Conservation (phyloP, 495 filamentous ascomycete genomes). For the Achaetomiella virescens region DNA sequence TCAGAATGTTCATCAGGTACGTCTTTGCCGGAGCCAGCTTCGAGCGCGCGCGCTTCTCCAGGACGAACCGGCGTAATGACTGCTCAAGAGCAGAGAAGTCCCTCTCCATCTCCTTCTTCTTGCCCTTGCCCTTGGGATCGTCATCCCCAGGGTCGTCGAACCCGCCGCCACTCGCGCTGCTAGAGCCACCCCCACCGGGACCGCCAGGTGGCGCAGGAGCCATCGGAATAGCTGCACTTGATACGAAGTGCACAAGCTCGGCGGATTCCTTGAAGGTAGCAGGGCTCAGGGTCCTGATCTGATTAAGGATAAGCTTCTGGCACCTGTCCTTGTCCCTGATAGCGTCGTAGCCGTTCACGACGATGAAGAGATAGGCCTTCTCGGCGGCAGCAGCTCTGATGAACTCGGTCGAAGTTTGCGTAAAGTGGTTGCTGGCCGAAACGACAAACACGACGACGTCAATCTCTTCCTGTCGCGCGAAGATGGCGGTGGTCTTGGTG, state of each 20-base stretch:
- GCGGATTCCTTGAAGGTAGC: conserved; percentile 86
- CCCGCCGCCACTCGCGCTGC: conserved; percentile 50
- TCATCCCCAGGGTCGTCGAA: conserved; percentile 54
- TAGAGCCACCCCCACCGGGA: conserved; percentile 54
- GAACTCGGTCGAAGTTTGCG: conserved; percentile 90
- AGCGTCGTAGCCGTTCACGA: conserved; percentile 94
- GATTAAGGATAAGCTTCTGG: conserved; percentile 85
- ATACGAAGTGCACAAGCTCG: conserved; percentile 95
- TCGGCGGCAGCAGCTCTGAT: conserved; percentile 92
- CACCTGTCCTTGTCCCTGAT: conserved; percentile 79
- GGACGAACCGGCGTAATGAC: conserved; percentile 84
- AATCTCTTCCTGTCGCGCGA: conserved; percentile 95
- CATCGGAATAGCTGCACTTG: conserved; percentile 85
- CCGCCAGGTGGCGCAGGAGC: conserved; percentile 48
- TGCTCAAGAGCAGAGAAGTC: conserved; percentile 88
- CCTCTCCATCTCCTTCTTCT: conserved; percentile 76
- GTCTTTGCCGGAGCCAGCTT: conserved; percentile 95
- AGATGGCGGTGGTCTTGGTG: conserved; percentile 92
- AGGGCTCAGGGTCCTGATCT: conserved; percentile 77
- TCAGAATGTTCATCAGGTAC: conserved; percentile 88
- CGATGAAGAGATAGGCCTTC: conserved; percentile 98
- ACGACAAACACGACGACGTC: conserved; percentile 99
- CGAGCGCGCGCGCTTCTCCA: conserved; percentile 90
- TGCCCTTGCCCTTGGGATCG: conserved; percentile 78
- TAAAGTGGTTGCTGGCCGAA: conserved; percentile 95